Evolutionary conservation across 768 basidiomycete species (phyloP).

Genomic region (Lactarius tabidus): DNA sequence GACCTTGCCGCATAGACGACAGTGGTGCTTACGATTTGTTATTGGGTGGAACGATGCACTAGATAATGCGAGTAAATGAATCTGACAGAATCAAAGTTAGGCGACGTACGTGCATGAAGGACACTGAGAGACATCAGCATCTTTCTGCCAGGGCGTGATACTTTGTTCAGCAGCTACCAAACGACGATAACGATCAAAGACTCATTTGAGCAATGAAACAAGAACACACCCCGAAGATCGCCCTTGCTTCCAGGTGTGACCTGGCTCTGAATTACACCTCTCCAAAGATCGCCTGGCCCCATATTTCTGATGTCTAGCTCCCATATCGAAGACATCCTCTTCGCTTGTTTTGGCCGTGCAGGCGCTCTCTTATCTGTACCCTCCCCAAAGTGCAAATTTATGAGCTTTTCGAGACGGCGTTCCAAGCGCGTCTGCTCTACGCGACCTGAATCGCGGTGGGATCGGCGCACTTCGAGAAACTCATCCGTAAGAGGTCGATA

Average conservation of each 20-base stretch:
- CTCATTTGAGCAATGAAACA: neutral
- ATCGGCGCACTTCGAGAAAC: slow-evolving; percentile 50
- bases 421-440: slow-evolving; percentile 83
- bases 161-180: slow-evolving; percentile 72
- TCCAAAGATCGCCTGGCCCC: slow-evolving; percentile 68
- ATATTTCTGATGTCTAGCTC: slow-evolving; percentile 62
- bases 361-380: slow-evolving; percentile 22
- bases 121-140: slow-evolving; percentile 70
- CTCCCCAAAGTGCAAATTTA: slow-evolving; percentile 61
- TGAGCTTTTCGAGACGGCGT: slow-evolving; percentile 84
- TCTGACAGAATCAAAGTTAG: neutral
- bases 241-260: slow-evolving; percentile 45
- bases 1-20: slow-evolving; percentile 87
- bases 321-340: slow-evolving; percentile 66
- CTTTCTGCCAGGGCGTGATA: slow-evolving; percentile 95
- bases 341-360: slow-evolving; percentile 27
- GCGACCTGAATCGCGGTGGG: slow-evolving; percentile 44
- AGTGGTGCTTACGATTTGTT: slow-evolving; percentile 94
- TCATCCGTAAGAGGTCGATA: slow-evolving; percentile 78
- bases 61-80: neutral
- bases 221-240: slow-evolving; percentile 60
- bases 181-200: neutral
- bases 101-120: slow-evolving; percentile 75
- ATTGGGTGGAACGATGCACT: slow-evolving; percentile 80
- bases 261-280: slow-evolving; percentile 49